A percentile compares a stretch with the other conserved stretches of the same genome.
phyloP scores from a whole-genome alignment of 202 grass and related monocot species.

The Schoenoplectus tabernaemontani region DNA sequence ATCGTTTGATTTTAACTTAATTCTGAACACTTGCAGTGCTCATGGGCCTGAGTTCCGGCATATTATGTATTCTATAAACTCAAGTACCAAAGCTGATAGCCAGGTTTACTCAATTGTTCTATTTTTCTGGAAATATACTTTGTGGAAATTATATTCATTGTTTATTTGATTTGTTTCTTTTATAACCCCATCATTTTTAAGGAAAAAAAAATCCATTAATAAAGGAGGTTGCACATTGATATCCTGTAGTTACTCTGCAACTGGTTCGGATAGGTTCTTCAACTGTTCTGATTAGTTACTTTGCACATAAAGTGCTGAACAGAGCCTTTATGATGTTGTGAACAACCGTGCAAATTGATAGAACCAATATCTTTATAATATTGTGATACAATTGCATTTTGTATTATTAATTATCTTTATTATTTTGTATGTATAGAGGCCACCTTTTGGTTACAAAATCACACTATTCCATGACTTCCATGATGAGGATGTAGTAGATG shows the following conservation, averaged over 20 bases:
- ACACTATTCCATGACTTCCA: slow-evolving; percentile 54
- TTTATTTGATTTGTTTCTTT: background rate
- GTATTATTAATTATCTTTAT: background rate
- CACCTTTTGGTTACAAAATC: slow-evolving; percentile 53
- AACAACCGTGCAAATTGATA: background rate
- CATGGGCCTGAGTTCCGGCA: slow-evolving; percentile 8
- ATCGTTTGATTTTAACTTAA: background rate
- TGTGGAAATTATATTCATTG: background rate
- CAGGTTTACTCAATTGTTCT: slow-evolving; percentile 13
- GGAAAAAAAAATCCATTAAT: background rate
- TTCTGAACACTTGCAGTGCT: slow-evolving; percentile 20
- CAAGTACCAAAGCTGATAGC: background rate
- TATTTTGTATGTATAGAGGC: slow-evolving; percentile 35
- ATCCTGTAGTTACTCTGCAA: background rate
- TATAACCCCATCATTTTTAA: background rate
- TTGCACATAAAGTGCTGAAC: slow-evolving; percentile 54
- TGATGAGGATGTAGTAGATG: slow-evolving; percentile 23
- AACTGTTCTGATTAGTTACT: slow-evolving; percentile 50
- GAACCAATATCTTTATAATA: background rate
- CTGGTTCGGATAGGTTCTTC: background rate
- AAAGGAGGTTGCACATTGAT: background rate
- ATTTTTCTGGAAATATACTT: background rate
- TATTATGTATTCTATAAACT: slow-evolving; percentile 13
- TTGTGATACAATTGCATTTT: background rate
- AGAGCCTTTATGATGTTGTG: background rate